Evolutionary conservation across 2,329 filamentous ascomycete genomes (phyloP).

Genomic region (Pseudocercospora cruenta): DNA sequence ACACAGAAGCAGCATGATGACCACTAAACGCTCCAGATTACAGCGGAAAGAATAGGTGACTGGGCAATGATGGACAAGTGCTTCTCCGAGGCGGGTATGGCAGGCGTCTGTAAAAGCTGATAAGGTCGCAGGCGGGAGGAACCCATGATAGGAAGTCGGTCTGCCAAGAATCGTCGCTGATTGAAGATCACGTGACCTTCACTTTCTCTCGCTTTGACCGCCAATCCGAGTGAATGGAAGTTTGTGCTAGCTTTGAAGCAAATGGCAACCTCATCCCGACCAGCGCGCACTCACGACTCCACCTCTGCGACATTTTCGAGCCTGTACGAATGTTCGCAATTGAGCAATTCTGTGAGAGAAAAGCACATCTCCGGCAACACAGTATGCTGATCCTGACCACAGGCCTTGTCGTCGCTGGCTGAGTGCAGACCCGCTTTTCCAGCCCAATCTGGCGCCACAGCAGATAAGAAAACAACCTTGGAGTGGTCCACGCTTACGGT

Average conservation of each 20-base stretch:
- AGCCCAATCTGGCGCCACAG: conserved; percentile 5
- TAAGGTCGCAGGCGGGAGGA: background rate
- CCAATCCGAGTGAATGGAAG: background rate
- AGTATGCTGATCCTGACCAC: background rate
- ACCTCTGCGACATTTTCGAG: background rate
- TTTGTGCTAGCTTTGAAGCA: background rate
- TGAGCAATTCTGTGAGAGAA: background rate
- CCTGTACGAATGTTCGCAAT: background rate
- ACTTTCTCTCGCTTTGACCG: background rate
- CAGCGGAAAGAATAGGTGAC: background rate
- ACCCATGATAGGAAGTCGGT: background rate
- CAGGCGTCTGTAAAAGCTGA: background rate
- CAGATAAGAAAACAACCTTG: conserved; percentile 17
- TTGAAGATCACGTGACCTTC: background rate
- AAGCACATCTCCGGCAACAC: conserved; percentile 17
- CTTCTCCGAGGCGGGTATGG: conserved; percentile 24
- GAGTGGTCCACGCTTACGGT: conserved; percentile 2
- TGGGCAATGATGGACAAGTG: conserved; percentile 2
- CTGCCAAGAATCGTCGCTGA: background rate
- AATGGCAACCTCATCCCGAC: background rate
- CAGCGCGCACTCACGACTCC: background rate
- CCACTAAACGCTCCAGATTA: background rate
- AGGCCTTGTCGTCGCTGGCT: background rate
- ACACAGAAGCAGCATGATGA: conserved; percentile 20
- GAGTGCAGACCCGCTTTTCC: background rate